A percentile compares a stretch with the other conserved stretches of the same genome.
Conservation (phyloP, 2,329 filamentous ascomycete species). For the Nigrospora osmanthi region DNA sequence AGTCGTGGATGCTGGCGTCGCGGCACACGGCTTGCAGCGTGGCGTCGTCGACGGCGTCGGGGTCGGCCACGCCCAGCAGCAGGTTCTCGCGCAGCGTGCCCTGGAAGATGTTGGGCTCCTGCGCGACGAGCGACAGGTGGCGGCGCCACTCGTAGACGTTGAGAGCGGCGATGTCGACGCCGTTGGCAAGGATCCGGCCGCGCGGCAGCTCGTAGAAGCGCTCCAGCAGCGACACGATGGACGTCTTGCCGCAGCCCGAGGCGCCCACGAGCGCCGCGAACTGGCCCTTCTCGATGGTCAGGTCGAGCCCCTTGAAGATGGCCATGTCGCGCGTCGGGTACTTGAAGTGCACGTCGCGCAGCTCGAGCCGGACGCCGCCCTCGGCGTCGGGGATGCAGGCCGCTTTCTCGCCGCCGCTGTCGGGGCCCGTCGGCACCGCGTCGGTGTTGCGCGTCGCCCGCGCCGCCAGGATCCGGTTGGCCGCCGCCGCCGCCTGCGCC, state of each 20-base stretch:
- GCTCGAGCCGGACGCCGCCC: conserved; percentile 47
- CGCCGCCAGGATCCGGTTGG: conserved; percentile 50
- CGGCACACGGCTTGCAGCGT: conserved; percentile 44
- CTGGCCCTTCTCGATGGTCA: conserved; percentile 60
- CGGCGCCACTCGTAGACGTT: conserved; percentile 56
- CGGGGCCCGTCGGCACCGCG: background rate
- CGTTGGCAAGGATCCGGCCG: conserved; percentile 60
- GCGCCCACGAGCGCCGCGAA: conserved; percentile 65
- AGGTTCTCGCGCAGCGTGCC: conserved; percentile 58
- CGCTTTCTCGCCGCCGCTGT: conserved; percentile 3
- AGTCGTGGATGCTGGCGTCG: conserved; percentile 64
- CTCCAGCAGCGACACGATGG: conserved; percentile 57
- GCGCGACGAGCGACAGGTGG: conserved; percentile 62
- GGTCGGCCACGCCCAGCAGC: conserved; percentile 50
- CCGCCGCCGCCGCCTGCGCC: conserved; percentile 49
- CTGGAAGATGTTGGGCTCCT: conserved; percentile 67
- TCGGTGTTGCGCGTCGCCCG: conserved; percentile 34
- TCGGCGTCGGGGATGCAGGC: conserved; percentile 34
- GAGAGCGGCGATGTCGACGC: conserved; percentile 47
- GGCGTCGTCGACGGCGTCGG: conserved; percentile 41
- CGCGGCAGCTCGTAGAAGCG: conserved; percentile 62
- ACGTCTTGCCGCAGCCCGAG: conserved; percentile 66
- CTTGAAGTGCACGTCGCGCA: conserved; percentile 49
- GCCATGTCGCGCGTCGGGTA: conserved; percentile 50
- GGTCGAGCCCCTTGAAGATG: conserved; percentile 52